These are phyloP conservation scores for Fraxinus angustifolia DNA, from an alignment of 305 asterid genomes.

Conservation along the genomic window DNA sequence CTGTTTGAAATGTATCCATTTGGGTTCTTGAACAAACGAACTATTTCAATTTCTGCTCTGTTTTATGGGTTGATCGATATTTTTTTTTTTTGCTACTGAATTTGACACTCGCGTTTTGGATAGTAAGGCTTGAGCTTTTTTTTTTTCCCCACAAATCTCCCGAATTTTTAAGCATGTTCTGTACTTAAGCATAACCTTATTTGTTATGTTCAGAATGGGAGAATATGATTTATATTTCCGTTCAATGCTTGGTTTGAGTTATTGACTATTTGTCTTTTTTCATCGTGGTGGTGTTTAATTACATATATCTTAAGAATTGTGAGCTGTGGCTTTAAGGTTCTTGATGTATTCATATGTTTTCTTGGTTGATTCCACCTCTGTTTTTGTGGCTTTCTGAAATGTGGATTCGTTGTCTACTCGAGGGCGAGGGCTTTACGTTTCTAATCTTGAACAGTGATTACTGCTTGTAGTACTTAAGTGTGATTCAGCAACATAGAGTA, in stretches of 20 bases:
- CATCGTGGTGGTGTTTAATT: not conserved
- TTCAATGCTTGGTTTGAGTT: not conserved
- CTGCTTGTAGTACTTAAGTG: not conserved
- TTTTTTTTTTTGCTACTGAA: conserved; percentile 23
- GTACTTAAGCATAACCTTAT: conserved; percentile 7
- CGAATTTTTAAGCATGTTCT: conserved; percentile 4
- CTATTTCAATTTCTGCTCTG: conserved; percentile 14
- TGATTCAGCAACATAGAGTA: not conserved
- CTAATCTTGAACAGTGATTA: not conserved
- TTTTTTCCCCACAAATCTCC: not conserved
- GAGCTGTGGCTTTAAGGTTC: conserved; percentile 18
- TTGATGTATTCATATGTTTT: conserved; percentile 20
- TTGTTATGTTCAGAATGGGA: not conserved
- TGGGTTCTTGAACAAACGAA: conserved; percentile 18
- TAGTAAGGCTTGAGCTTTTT: conserved; percentile 22
- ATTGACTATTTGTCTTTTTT: conserved; percentile 2
- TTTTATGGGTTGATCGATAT: conserved; percentile 23
- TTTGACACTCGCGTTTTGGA: conserved; percentile 20
- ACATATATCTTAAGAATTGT: conserved; percentile 7
- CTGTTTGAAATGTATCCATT: conserved; percentile 22
- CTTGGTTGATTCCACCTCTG: conserved; percentile 2
- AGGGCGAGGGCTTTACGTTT: not conserved
- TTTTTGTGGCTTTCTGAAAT: conserved; percentile 13
- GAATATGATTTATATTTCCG: not conserved
- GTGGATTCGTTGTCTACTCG: not conserved